These are phyloP conservation scores for Fusarium stilboides DNA, from an alignment of 2,329 filamentous ascomycete genomes.

Conservation along the genomic window DNA sequence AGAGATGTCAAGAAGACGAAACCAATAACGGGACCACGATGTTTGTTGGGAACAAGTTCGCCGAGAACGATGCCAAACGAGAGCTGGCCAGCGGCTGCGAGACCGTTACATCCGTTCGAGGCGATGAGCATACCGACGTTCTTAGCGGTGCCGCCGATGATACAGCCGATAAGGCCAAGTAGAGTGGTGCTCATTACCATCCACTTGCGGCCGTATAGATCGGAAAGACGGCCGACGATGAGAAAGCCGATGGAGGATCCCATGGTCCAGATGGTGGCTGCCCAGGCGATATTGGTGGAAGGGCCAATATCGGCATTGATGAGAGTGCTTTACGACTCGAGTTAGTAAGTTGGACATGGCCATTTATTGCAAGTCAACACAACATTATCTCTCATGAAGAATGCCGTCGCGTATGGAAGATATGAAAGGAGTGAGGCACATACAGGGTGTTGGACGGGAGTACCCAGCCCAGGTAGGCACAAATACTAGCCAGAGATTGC, in stretches of 20 bases:
- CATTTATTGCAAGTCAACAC: too few relatives aligned
- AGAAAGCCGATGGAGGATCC: slow-evolving; percentile 58
- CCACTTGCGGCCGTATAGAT: slow-evolving; percentile 62
- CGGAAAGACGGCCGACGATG: slow-evolving; percentile 59
- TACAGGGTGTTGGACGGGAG: slow-evolving; percentile 56
- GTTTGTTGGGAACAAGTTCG: slow-evolving; percentile 61
- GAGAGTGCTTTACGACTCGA: slow-evolving; percentile 33
- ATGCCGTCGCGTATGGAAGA: too few relatives aligned
- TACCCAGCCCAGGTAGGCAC: slow-evolving; percentile 56
- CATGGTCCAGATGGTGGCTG: slow-evolving; percentile 57
- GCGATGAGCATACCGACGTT: slow-evolving; percentile 57
- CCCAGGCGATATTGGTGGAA: slow-evolving; percentile 53
- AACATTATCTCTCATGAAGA: too few relatives aligned
- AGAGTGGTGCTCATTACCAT: slow-evolving; percentile 54
- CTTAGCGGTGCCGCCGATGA: slow-evolving; percentile 55
- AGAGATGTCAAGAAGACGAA: slow-evolving; percentile 58
- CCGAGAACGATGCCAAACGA: slow-evolving; percentile 60
- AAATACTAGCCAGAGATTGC: slow-evolving; percentile 54
- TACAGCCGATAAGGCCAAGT: slow-evolving; percentile 57
- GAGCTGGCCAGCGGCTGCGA: slow-evolving; percentile 59
- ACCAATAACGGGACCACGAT: slow-evolving; percentile 56
- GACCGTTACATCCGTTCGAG: slow-evolving; percentile 56
- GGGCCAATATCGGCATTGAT: slow-evolving; percentile 54
- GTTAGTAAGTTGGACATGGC: slow-evolving; percentile 6
- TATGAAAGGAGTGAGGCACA: slow-evolving; percentile 4